A percentile compares a stretch with the other conserved stretches of the same genome.
Conservation (phyloP, 495 filamentous ascomycete species). For the Rhypophila decipiens region DNA sequence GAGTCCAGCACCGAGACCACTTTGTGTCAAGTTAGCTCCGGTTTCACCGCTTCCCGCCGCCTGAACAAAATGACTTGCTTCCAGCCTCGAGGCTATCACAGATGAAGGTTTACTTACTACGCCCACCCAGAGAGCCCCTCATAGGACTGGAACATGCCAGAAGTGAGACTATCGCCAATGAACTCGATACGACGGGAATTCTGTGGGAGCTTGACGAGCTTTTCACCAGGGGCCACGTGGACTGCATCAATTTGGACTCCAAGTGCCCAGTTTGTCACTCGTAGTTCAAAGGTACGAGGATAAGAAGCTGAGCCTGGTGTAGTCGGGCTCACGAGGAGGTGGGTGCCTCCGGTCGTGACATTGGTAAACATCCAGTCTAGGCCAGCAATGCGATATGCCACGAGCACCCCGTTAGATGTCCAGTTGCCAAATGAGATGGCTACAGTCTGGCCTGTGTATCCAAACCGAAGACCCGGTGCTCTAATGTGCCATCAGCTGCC, state of each 20-base stretch:
- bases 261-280: conserved; percentile 62
- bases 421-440: conserved; percentile 57
- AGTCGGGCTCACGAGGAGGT: conserved; percentile 48
- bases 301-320: conserved; percentile 35
- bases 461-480: conserved; percentile 57
- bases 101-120: conserved; percentile 30
- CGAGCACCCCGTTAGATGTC: conserved; percentile 49
- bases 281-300: conserved; percentile 45
- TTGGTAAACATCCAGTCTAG: conserved; percentile 65
- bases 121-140: conserved; percentile 57
- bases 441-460: conserved; percentile 57
- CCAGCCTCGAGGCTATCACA: too few relatives aligned
- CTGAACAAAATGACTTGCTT: background rate
- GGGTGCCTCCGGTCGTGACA: conserved; percentile 53
- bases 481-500: conserved; percentile 15
- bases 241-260: conserved; percentile 55
- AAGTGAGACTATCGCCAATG: conserved; percentile 54
- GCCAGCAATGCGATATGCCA: conserved; percentile 57
- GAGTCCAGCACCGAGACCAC: conserved; percentile 50
- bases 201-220: conserved; percentile 46
- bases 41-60: too few relatives aligned
- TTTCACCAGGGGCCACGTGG: conserved; percentile 43
- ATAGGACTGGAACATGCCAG: conserved; percentile 59
- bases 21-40: conserved; percentile 2
- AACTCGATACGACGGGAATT: conserved; percentile 54